Evolutionary conservation across 768 basidiomycete species (phyloP), one percentile per base, ranked within the genome.

Genomic region (Panellus pusillus): DNA sequence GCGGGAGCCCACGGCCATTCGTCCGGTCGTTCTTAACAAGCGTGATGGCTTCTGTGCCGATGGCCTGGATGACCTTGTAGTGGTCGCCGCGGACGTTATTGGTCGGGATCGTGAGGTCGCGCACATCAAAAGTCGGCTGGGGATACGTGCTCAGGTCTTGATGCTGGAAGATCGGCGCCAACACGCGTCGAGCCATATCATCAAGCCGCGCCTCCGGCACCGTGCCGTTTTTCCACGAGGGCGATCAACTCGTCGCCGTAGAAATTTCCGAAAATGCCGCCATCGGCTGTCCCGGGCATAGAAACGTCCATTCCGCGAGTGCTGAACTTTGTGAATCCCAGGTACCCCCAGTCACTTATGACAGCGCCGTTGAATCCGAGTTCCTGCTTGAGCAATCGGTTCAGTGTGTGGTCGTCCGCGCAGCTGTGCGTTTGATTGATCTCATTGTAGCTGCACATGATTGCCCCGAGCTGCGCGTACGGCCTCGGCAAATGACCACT

Each of bases 71-170:
- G 43, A 54, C 27, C 28, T 44, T 54, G 27, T 54, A 44, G 13
- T 54, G 53, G 47, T 54, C 53, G 4, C 47, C 36, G 14, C 53
- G 53, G 41, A 48, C 53, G n/a, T 54, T 54, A 18, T 54, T 54
- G 13, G 53, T 54, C 7, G 53, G 47, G 5, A 38, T 11, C 11
- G 40, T 54, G 35, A 54, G 41, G 15, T 54, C 53, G 41, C 36
- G 40, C 24, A 48, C 53, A 19, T 54, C 47, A 18, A 54, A 48
- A 18, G 9, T 20, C 18, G 53, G 53, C 36, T 44, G 31, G 4
- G 53, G 53, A 42, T 54, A 54, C 24, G 41, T 54, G 27, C 17
- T 32, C 6, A 48, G 41, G 41, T 54, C 47, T 35, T 54, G 53
- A 35, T 54, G 32, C 36, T 54, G 53, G 2, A 54, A 41, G 27